Conservation (phyloP, 495 filamentous ascomycete species). For the Cenococcum geophilum region DNA sequence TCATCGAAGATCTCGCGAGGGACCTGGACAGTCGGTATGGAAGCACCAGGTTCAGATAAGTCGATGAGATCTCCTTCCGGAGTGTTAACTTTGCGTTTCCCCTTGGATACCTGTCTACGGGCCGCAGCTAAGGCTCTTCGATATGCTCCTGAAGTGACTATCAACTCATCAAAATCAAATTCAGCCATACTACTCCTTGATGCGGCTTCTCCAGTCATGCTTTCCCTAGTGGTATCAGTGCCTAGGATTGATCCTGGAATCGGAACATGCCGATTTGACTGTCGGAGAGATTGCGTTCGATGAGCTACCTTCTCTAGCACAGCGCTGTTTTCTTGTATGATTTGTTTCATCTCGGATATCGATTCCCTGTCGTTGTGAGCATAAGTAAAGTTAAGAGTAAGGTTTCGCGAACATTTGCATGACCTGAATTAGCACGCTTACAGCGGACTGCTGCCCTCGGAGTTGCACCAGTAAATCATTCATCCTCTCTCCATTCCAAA, state of each 20-base stretch:
- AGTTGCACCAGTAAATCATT: not conserved
- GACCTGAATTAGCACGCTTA: not conserved
- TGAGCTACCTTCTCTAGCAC: not conserved
- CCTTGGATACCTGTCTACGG: not conserved
- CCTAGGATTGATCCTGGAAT: not conserved
- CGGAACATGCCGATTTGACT: not conserved
- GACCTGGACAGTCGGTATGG: not conserved
- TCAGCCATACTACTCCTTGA: not conserved
- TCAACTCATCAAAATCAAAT: not conserved
- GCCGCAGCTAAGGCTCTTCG: not conserved
- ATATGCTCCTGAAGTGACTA: not conserved
- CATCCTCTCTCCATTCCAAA: conserved; percentile 4
- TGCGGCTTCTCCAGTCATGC: not conserved
- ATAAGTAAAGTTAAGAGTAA: not conserved
- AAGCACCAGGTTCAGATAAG: not conserved
- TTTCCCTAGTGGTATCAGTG: not conserved
- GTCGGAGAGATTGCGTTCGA: not conserved
- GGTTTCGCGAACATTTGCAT: not conserved
- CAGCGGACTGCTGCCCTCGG: conserved; percentile 4
- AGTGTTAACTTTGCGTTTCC: not conserved
- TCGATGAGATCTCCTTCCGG: not conserved
- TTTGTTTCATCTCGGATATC: not conserved
- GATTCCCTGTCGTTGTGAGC: not conserved
- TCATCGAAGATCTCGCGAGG: not conserved
- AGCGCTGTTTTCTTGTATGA: not conserved